Evolutionary conservation across 495 filamentous ascomycete genomes (phyloP).

Genomic region (Aspergillus homomorphus): DNA sequence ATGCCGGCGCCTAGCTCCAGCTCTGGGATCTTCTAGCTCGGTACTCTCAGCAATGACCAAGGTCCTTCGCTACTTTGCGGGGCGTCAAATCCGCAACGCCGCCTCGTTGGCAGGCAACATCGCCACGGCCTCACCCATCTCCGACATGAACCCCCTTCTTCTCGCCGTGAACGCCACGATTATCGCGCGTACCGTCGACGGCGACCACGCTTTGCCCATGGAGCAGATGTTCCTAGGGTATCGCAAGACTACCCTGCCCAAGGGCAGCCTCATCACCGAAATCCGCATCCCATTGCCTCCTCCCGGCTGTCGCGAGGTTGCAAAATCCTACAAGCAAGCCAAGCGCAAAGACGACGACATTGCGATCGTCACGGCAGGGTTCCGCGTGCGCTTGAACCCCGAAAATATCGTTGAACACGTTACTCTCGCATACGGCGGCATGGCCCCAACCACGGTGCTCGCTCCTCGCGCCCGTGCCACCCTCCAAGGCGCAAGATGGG

Average conservation of each 20-base stretch:
- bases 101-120: slow-evolving; percentile 94
- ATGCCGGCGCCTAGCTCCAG: slow-evolving; percentile 10
- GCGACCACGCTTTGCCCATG: slow-evolving; percentile 80
- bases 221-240: slow-evolving; percentile 87
- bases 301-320: slow-evolving; percentile 59
- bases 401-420: slow-evolving; percentile 61
- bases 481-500: slow-evolving; percentile 71
- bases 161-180: slow-evolving; percentile 78
- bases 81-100: slow-evolving; percentile 94
- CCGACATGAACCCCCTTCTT: slow-evolving; percentile 91
- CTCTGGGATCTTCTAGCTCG: slow-evolving; percentile 8
- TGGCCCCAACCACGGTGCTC: slow-evolving; percentile 81
- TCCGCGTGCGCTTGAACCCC: slow-evolving; percentile 65
- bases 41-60: slow-evolving; percentile 69
- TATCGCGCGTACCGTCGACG: slow-evolving; percentile 64
- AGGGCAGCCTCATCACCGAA: slow-evolving; percentile 75
- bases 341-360: slow-evolving; percentile 97
- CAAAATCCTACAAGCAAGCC: slow-evolving; percentile 85
- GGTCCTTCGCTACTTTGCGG: slow-evolving; percentile 85
- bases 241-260: slow-evolving; percentile 75
- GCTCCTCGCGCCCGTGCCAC: slow-evolving; percentile 68
- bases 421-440: slow-evolving; percentile 84
- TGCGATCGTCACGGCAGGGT: slow-evolving; percentile 83
- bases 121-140: slow-evolving; percentile 92
- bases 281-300: slow-evolving; percentile 76